Base-by-base conservation (phyloP, 1,284 basidiomycete genomes). In the Rhizopogon parksii region DNA sequence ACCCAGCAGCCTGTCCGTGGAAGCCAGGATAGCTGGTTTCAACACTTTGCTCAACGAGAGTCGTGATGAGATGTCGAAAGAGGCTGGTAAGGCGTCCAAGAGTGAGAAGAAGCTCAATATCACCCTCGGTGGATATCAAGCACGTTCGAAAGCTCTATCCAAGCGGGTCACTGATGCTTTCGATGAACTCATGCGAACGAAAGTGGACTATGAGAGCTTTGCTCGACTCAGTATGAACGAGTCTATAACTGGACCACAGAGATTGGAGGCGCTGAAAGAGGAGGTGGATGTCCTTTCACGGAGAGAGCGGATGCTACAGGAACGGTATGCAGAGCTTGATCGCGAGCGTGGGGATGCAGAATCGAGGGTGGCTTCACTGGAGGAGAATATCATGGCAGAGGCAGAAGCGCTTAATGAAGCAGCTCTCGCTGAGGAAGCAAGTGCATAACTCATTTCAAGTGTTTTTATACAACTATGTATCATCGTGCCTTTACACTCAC, bases 101-200 rank as follows among this genome's bases (percentile, higher is more conserved):
- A 68, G 79, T 4, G 96, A 99, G 74, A 97, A 95, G 80, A 95
- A 93, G 68, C 80, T 99, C 15, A 79, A 75, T 11, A 83, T 95
- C 57, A 79, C 83, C 19, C 78, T 99, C 6, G 95, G 94, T 37
- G 96, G 96, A 2, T 99, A 99, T 69, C 82, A 91, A 62, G 79
- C 80, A 36, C 82, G 95, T 12, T 85, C 85, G 38, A 78, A 78
- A 58, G 80, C 82, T 39, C 75, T 95, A 6, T 72, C 77, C 12
- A 82, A 82, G 61, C 80, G 85, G 6, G 71, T 95, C 36, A 71
- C 70, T 1, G 79, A 82, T 37, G 79, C 83, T 0, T 90, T 88
- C 62, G 79, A 80, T 36, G 85, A 88, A 57, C 72, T 93, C 36
- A 78, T 85, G 49, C 74, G 75, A 59, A 75, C 75, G 14, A 73